Evolutionary conservation across 371 early-diverging fungal species (phyloP).

Genomic region (Sporodiniella umbellata): DNA sequence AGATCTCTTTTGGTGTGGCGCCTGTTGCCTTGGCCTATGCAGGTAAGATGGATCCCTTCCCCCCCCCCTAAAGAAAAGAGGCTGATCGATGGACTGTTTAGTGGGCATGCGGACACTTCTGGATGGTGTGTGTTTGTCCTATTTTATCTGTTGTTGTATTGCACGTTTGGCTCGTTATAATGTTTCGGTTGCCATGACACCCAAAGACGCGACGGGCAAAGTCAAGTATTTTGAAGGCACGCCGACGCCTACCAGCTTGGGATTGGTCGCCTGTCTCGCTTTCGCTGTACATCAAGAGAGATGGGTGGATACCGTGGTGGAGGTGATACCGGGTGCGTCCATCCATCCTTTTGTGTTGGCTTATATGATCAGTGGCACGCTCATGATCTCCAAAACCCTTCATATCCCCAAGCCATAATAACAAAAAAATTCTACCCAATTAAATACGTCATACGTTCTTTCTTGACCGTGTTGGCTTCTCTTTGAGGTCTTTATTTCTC

Average conservation of each 20-base stretch:
- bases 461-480: too few relatives aligned
- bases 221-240: constrained; percentile 89
- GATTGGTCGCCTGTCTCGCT: constrained; percentile 68
- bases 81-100: background rate
- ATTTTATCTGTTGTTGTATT: constrained; percentile 88
- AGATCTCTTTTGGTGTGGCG: constrained; percentile 87
- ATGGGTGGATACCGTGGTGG: constrained; percentile 52
- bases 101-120: constrained; percentile 82
- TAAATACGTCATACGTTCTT: too few relatives aligned
- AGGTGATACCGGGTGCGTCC: constrained; percentile 52
- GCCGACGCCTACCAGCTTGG: constrained; percentile 81
- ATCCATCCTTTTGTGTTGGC: constrained; percentile 79
- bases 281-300: constrained; percentile 57
- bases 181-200: constrained; percentile 77
- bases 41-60: constrained; percentile 31
- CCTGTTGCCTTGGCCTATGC: constrained; percentile 86
- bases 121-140: constrained; percentile 72
- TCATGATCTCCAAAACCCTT: constrained; percentile 76
- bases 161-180: constrained; percentile 88
- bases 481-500: too few relatives aligned
- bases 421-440: too few relatives aligned
- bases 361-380: constrained; percentile 74
- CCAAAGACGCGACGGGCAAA: constrained; percentile 77
- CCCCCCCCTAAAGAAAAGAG: background rate
- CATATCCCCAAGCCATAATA: constrained; percentile 62